Evolutionary conservation across 805 yeast species (phyloP).

Genomic region (Ogataea thermomethanolica): DNA sequence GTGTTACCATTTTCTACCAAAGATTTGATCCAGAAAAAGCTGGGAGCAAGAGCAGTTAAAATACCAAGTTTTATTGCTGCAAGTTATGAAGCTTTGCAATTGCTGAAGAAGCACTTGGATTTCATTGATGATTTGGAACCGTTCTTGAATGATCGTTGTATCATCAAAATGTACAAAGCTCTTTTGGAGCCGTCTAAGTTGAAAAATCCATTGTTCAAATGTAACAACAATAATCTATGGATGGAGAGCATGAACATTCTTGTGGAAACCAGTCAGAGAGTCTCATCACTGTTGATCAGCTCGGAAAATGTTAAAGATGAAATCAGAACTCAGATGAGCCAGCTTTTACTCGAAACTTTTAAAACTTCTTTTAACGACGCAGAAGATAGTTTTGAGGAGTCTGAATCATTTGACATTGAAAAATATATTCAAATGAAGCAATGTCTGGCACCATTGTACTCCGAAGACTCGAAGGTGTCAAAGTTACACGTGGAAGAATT

Average conservation of each 20-base stretch:
- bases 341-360: constrained; percentile 39
- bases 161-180: constrained; percentile 45
- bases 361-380: constrained; percentile 39
- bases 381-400: constrained; percentile 16
- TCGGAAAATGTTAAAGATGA: constrained; percentile 14
- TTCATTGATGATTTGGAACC: constrained; percentile 29
- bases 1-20: constrained; percentile 62
- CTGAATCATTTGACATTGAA: constrained; percentile 44
- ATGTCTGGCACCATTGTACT: constrained; percentile 40
- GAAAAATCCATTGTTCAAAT: constrained; percentile 37
- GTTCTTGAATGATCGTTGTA: constrained; percentile 42
- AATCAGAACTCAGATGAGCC: constrained; percentile 34
- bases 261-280: constrained; percentile 32
- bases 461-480: constrained; percentile 25
- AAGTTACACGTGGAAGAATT: constrained; percentile 38
- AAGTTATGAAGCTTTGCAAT: constrained; percentile 44
- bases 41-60: constrained; percentile 37
- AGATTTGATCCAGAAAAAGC: constrained; percentile 52
- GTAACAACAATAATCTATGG: constrained; percentile 47
- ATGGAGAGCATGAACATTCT: constrained; percentile 44
- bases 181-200: constrained; percentile 50
- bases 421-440: constrained; percentile 43
- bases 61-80: constrained; percentile 65
- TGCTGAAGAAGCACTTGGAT: constrained; percentile 39
- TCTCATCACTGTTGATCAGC: constrained; percentile 25